Evolutionary conservation across 495 filamentous ascomycete species (phyloP).

Genomic region (Neurospora tetrasperma): DNA sequence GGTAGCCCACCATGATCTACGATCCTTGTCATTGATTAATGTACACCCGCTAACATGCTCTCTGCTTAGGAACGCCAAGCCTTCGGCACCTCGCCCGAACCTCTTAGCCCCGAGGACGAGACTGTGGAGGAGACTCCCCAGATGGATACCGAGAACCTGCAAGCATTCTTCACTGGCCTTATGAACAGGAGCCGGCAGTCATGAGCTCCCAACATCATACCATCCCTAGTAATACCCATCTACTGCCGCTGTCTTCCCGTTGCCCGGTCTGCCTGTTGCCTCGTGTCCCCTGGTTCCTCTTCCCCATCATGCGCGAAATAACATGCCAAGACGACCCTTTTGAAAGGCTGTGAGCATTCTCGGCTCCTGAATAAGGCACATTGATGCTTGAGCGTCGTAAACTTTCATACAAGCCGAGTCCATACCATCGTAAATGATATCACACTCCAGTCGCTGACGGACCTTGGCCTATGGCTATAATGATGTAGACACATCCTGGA

Average conservation of each 20-base stretch:
- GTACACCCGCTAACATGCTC: not conserved
- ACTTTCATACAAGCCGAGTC: not conserved
- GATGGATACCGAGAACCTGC: slow-evolving; percentile 38
- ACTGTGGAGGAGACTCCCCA: slow-evolving; percentile 22
- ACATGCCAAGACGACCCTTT: not conserved
- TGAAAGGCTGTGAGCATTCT: not conserved
- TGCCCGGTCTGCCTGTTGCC: not conserved
- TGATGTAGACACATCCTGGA: not conserved
- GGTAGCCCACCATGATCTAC: no score
- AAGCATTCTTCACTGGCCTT: slow-evolving; percentile 39
- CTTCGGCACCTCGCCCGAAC: slow-evolving; percentile 30
- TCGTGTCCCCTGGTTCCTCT: not conserved
- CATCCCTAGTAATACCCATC: not conserved
- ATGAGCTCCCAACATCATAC: not conserved
- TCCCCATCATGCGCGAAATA: not conserved
- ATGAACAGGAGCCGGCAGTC: slow-evolving; percentile 27
- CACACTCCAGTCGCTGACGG: not conserved
- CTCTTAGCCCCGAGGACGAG: slow-evolving; percentile 21
- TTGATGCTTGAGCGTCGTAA: not conserved
- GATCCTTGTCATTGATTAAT: no score
- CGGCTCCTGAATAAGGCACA: not conserved
- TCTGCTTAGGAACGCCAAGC: slow-evolving; percentile 34
- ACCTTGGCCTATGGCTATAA: no score
- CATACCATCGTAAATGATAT: not conserved
- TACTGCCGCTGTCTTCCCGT: not conserved